These are phyloP conservation scores for Aspergillus asperescens DNA, from an alignment of 495 filamentous ascomycete species.

Conservation along the genomic window DNA sequence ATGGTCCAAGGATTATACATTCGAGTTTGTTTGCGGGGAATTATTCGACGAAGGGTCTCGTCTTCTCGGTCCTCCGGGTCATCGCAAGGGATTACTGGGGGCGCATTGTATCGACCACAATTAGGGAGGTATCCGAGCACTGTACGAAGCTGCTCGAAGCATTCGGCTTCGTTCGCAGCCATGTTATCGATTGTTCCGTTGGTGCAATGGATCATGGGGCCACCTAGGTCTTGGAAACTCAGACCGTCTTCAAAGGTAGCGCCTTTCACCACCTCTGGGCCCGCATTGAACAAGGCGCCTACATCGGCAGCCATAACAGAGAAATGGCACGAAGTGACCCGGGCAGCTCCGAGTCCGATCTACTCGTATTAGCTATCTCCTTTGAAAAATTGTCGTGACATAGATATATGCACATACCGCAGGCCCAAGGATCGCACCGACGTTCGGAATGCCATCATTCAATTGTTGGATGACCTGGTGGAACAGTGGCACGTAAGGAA, in stretches of 20 bases:
- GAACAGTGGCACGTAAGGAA: conserved; percentile 50
- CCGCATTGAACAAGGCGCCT: conserved; percentile 58
- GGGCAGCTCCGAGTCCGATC: conserved; percentile 58
- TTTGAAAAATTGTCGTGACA: neutral
- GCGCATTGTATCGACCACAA: conserved; percentile 43
- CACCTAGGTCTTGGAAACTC: conserved; percentile 51
- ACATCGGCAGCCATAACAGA: conserved; percentile 61
- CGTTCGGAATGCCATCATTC: conserved; percentile 58
- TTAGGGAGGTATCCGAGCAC: conserved; percentile 54
- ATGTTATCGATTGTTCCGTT: conserved; percentile 64
- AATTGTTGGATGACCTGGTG: conserved; percentile 49
- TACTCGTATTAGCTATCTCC: conserved; percentile 11
- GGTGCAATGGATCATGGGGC: conserved; percentile 54
- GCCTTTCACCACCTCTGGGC: conserved; percentile 56
- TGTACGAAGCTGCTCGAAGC: conserved; percentile 54
- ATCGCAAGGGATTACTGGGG: conserved; percentile 41
- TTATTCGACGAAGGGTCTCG: conserved; percentile 47
- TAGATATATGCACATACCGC: conserved; percentile 34
- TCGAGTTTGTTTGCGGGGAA: conserved; percentile 51
- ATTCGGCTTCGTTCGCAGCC: conserved; percentile 53
- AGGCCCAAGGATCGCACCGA: conserved; percentile 57
- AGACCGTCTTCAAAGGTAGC: conserved; percentile 59
- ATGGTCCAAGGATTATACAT: conserved; percentile 57
- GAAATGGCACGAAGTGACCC: conserved; percentile 58
- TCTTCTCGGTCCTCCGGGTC: conserved; percentile 47